These are phyloP conservation scores for Rhizopogon vulgaris DNA, from an alignment of 768 basidiomycete species.

Conservation along the genomic window DNA sequence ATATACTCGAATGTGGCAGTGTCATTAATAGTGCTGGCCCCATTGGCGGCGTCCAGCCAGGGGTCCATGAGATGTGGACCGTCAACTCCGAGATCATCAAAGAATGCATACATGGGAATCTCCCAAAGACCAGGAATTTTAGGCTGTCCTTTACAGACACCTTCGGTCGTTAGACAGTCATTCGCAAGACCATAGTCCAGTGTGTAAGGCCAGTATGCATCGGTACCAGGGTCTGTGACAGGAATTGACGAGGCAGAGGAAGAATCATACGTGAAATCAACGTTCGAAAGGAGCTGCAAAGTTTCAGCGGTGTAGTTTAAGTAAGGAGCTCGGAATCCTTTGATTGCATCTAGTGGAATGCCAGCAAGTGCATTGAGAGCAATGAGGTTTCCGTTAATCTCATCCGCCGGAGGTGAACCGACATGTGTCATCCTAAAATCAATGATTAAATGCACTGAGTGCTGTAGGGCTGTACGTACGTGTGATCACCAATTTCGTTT, in stretches of 20 bases:
- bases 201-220: slow-evolving; percentile 82
- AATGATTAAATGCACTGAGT: not conserved
- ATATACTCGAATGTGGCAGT: slow-evolving; percentile 63
- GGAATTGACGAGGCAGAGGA: slow-evolving; percentile 54
- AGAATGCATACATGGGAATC: slow-evolving; percentile 77
- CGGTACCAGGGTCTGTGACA: slow-evolving; percentile 58
- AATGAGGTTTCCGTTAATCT: slow-evolving; percentile 74
- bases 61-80: slow-evolving; percentile 79
- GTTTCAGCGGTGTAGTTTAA: slow-evolving; percentile 63
- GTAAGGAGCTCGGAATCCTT: slow-evolving; percentile 75
- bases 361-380: slow-evolving; percentile 75
- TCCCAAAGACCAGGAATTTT: slow-evolving; percentile 79
- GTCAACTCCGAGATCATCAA: slow-evolving; percentile 48
- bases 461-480: slow-evolving; percentile 34
- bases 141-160: slow-evolving; percentile 62
- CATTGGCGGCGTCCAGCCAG: slow-evolving; percentile 66
- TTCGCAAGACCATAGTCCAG: slow-evolving; percentile 78
- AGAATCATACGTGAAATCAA: slow-evolving; percentile 71
- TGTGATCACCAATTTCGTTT: slow-evolving; percentile 79
- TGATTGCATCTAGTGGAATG: slow-evolving; percentile 58
- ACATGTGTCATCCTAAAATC: slow-evolving; percentile 60
- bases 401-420: slow-evolving; percentile 51
- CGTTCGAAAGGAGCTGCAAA: slow-evolving; percentile 45
- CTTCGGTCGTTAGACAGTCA: slow-evolving; percentile 53
- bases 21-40: slow-evolving; percentile 44